These are phyloP conservation scores for Fragosphaeria purpurea DNA, from an alignment of 2,329 filamentous ascomycete genomes.

Conservation along the genomic window DNA sequence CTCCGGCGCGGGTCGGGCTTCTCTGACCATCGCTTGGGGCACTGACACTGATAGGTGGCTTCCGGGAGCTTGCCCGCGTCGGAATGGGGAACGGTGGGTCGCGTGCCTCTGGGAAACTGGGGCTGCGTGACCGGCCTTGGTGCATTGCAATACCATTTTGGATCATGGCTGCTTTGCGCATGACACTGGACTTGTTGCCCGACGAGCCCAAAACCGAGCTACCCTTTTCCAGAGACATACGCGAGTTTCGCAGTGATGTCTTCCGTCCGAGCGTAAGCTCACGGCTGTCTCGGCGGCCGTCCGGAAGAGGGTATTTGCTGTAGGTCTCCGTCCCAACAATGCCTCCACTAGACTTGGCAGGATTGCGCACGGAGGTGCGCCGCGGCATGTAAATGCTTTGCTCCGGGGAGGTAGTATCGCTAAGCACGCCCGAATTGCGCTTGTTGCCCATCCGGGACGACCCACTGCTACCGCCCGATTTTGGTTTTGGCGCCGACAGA, in stretches of 20 bases:
- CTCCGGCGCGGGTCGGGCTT: conserved; percentile 60
- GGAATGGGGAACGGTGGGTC: conserved; percentile 89
- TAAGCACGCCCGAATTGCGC: conserved; percentile 29
- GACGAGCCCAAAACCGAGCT: conserved; percentile 24
- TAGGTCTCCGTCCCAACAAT: conserved; percentile 31
- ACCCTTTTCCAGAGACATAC: conserved; percentile 27
- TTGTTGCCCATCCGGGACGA: conserved; percentile 20
- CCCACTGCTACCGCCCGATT: conserved; percentile 22
- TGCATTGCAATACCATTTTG: conserved; percentile 68
- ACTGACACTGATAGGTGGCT: conserved; percentile 56
- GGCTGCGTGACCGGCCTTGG: conserved; percentile 51
- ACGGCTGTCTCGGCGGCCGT: conserved; percentile 19
- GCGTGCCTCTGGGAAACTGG: conserved; percentile 48
- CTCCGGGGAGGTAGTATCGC: conserved; percentile 33
- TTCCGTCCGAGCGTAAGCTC: conserved; percentile 19
- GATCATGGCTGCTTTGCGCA: conserved; percentile 71
- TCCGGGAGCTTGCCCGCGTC: conserved; percentile 74
- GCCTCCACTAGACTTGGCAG: conserved; percentile 24
- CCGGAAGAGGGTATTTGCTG: conserved; percentile 31
- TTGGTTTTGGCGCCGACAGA: conserved; percentile 52
- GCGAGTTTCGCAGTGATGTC: conserved; percentile 20
- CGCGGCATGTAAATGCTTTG: conserved; percentile 14
- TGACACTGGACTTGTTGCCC: conserved; percentile 44
- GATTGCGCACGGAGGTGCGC: conserved; percentile 9
- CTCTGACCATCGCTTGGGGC: conserved; percentile 60